Evolutionary conservation across 164 flowering plant genomes (phyloP), one percentile per base, ranked within the genome.

Genomic region (Tetrastigma voinierianum): DNA sequence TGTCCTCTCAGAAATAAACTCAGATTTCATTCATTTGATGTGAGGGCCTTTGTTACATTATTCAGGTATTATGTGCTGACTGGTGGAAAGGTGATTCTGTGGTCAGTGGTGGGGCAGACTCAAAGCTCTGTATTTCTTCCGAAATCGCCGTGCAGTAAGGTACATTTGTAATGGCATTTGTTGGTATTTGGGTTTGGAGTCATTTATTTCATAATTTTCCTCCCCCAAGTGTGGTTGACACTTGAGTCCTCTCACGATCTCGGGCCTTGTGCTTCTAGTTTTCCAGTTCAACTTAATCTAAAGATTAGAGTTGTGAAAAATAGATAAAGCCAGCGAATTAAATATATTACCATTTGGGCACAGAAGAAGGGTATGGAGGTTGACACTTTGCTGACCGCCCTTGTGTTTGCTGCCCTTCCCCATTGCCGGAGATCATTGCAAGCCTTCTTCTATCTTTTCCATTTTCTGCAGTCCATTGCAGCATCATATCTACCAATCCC

Each of bases 31-130:
- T n/a, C n/a, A n/a, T 47, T 18, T 6, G 4, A 58, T 45, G 18
- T 23, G 17, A 10, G 18, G 16, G 1, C 25, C 20, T 76, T 57
- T 67, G n/a, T n/a, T 48, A 43, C 56, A 70, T 47, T 32, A 32
- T 65, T 24, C 73, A 94, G 98, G 97, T 92, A 17, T 71, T 92
- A 23, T 85, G 91, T 83, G 97, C 88, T 57, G 99, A 90, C 72
- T 95, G 99, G 98, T 95, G 99, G 99, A 87, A 72, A 76, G 84
- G 83, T 61, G 93, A 95, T 74, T 72, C 84, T 62, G 82, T 95
- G 11, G 59, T 87, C 66, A 95, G 97, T 61, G 99, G 98, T 18
- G 99, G 99, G 19, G 97, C 79, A 16, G 98, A 92, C 74, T 77
- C 93, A 0, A 84, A 90, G 71, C 93, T 95, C 51, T 76, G 87